Conservation (phyloP, 1,284 basidiomycete genomes). For the Fomitopsis schrenkii region DNA sequence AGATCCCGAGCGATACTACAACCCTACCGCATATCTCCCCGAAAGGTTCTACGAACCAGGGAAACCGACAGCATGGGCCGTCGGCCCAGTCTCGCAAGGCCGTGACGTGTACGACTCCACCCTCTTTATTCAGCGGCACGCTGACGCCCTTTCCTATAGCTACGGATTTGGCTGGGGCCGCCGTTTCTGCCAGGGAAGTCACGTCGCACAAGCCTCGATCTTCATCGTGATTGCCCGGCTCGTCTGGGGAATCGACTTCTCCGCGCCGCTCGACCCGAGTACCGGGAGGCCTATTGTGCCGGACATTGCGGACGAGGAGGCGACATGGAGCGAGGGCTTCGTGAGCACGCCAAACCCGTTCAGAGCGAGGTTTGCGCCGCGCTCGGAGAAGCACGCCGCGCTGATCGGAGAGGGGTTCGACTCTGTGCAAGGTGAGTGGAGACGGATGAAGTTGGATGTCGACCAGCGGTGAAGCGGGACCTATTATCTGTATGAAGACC, state of each 20-base stretch:
- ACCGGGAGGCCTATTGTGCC: constrained; percentile 22
- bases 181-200: constrained; percentile 24
- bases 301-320: constrained; percentile 23
- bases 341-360: constrained; percentile 22
- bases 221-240: constrained; percentile 26
- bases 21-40: constrained; percentile 16
- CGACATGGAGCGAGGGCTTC: constrained; percentile 25
- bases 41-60: constrained; percentile 21
- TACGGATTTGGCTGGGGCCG: constrained; percentile 4
- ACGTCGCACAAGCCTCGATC: constrained; percentile 27
- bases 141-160: not conserved
- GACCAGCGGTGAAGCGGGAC: constrained; percentile 13
- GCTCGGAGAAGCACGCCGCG: constrained; percentile 20
- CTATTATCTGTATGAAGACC: too few relatives aligned
- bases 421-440: constrained; percentile 25
- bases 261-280: constrained; percentile 19
- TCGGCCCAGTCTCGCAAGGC: constrained; percentile 21
- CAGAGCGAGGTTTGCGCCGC: constrained; percentile 18
- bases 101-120: constrained; percentile 17
- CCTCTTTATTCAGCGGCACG: not conserved
- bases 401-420: constrained; percentile 22
- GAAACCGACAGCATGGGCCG: constrained; percentile 20
- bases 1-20: constrained; percentile 11
- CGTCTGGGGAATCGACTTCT: constrained; percentile 27
- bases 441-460: constrained; percentile 17